Evolutionary conservation across 1,139 yeast genomes (phyloP), one percentile per base, ranked within the genome.

Genomic region (Kodamaea plutei): DNA sequence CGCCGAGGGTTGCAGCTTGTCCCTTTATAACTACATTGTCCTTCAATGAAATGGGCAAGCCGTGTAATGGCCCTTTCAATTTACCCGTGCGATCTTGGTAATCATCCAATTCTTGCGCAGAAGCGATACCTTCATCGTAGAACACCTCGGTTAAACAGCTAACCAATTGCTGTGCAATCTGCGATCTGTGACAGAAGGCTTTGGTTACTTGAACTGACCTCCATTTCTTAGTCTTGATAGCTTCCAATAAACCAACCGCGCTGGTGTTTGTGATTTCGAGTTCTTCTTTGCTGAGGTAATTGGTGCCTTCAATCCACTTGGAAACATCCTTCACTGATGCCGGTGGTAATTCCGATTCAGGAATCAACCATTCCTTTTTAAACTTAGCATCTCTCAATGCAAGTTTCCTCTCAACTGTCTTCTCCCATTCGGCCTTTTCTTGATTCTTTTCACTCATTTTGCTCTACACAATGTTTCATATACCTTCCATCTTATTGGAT

Each of bases 1-100:
- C 65, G 6, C 80, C 80, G 25, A 71, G 50, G 8, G 71, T 58
- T 3, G 76, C 61, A 29, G 73, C 78, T 36, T 65, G 69, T 24
- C 80, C 80, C 31, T 57, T 56, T 28, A 73, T 52, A 36, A 61
- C 59, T 37, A 65, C 58, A 20, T 73, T 66, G 39, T 69, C 75
- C 44, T 74, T 74, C 33, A 62, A 47, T 0, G 65, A 58, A 11
- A 61, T 49, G 8, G 74, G 69, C 17, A 63, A 37, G 0, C 69
- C 69, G 33, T 54, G 73, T 31, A 51, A 45, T 3, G 61, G 68
- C 27, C 61, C 71, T 26, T 33, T 41, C 15, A 43, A 34, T 14
- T 42, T 40, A 5, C 57, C 64, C 28, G 43, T 44, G 15, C 37
- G 37, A 25, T 43, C 48, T 12, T 49, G 51, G 38, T 51, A 50